Percentiles rank a stretch among this genome's conserved stretches.
Evolutionary conservation across 176 grass and related monocot species (phyloP).

Genomic region (Bolboschoenus planiculmis): DNA sequence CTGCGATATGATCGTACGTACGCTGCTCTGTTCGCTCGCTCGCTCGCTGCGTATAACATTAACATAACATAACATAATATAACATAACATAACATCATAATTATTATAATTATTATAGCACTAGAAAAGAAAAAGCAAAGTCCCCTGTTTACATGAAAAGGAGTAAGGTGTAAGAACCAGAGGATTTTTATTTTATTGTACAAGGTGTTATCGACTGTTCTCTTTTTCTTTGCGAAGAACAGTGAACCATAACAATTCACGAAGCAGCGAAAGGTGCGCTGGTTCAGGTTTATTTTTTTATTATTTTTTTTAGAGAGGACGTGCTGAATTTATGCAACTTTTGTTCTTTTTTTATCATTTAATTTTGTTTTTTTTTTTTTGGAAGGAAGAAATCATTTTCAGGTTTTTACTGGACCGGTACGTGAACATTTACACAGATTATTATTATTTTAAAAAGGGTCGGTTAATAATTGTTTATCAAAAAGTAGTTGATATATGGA

Average conservation of each 20-base stretch:
- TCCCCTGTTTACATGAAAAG: not conserved
- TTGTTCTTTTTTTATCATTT: not conserved
- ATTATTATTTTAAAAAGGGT: no score
- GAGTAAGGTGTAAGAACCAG: not conserved
- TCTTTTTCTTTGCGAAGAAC: not conserved
- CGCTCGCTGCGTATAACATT: no score
- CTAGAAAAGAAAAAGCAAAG: no score
- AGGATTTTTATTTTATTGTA: not conserved
- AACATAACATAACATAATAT: no score
- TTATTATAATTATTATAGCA: not conserved
- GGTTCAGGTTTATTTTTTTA: not conserved
- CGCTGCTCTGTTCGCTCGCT: no score
- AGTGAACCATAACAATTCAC: slow-evolving; percentile 9
- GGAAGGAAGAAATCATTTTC: no score
- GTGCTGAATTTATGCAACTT: no score
- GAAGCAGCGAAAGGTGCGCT: not conserved
- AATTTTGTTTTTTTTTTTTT: not conserved
- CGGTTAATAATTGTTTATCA: no score
- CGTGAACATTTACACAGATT: no score
- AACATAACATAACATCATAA: not conserved
- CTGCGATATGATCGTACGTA: slow-evolving; percentile 1
- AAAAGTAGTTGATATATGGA: no score
- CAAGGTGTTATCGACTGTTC: not conserved
- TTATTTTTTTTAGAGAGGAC: no score
- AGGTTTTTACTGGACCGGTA: no score